A percentile compares a stretch with the other conserved stretches of the same genome.
phyloP scores from a whole-genome alignment of 2,329 filamentous ascomycete genomes.

The Ophiostoma sp. region DNA sequence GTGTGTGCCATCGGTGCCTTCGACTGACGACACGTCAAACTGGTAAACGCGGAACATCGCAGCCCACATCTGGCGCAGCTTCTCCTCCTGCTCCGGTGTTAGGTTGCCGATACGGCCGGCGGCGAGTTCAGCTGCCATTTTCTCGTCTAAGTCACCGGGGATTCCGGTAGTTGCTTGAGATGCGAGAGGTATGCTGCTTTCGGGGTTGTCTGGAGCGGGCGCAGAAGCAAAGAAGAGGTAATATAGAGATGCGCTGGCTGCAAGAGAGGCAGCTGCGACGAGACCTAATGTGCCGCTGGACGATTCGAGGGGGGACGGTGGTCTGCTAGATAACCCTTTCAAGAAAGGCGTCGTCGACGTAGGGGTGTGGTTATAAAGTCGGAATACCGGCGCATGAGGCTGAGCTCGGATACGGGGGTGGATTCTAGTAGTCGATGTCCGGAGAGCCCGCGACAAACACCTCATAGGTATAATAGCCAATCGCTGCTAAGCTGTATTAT shows the following conservation, averaged over 20 bases:
- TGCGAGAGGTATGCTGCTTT: background rate
- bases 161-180: background rate
- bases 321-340: background rate
- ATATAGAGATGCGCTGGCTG: conserved; percentile 5
- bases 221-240: background rate
- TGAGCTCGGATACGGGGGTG: background rate
- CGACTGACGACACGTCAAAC: conserved; percentile 37
- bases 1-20: conserved; percentile 34
- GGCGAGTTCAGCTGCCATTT: conserved; percentile 37
- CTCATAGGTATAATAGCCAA: background rate
- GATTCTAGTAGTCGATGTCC: background rate
- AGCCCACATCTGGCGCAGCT: conserved; percentile 81
- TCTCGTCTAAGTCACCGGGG: background rate
- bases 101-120: conserved; percentile 79
- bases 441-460: conserved; percentile 2
- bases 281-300: conserved; percentile 19
- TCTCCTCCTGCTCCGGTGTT: conserved; percentile 82
- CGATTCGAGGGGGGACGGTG: conserved; percentile 17
- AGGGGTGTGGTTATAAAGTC: background rate
- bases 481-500: background rate
- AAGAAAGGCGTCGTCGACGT: background rate
- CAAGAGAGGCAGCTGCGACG: conserved; percentile 16
- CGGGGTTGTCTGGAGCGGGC: background rate
- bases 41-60: conserved; percentile 71
- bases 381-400: background rate